Base-by-base conservation (phyloP, 352 stramenopile genomes). In the Phytophthora sp. region DNA sequence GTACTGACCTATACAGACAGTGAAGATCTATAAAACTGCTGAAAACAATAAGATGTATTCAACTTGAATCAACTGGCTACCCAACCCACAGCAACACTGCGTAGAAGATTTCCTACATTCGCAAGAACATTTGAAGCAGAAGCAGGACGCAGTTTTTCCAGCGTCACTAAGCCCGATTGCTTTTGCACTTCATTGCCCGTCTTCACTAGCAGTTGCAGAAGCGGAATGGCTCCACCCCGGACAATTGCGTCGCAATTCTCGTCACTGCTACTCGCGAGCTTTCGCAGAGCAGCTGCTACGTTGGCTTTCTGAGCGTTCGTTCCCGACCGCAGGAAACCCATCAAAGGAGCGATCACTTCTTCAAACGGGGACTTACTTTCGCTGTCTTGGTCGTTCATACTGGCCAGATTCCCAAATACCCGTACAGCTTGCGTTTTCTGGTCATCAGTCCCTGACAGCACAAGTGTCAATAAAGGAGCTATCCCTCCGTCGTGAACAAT, bases 401-500 rank as follows among this genome's bases (percentile, higher is more conserved):
- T 47, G 8, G 20, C 39, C 29, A 68, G 18, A 21, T 45, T 18
- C 13, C 30, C 15, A 18, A 62, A 51, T 18, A 41, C 41, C 38
- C 30, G 47, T 36, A 9, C 27, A 23, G 49, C 49, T 57, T 57
- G 30, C 8, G 21, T 27, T 21, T 63, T 55, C n/a, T 63, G 55
- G 2, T 55, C 42, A 3, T 49, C 31, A 4, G 41, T 63, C 18
- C 55, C 55, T 3, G n/a, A 13, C 2, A 35, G 30, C n/a, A 55
- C n/a, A 12, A 63, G 42, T 11, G 31, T n/a, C 7, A 29, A 5
- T 13, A 63, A 44, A 3, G 18, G 16, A 2, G 36, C 13, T 13
- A 54, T 49, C 4, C 38, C 42, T 45, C 54, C 54, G 51, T 70
- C 49, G 1, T 41, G 6, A 1, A 42, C 46, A 33, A 70, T 70